Percentiles rank a stretch among this genome's conserved stretches.
Conservation (phyloP, 2,329 filamentous ascomycete genomes). For the Aspergillus sp. region DNA sequence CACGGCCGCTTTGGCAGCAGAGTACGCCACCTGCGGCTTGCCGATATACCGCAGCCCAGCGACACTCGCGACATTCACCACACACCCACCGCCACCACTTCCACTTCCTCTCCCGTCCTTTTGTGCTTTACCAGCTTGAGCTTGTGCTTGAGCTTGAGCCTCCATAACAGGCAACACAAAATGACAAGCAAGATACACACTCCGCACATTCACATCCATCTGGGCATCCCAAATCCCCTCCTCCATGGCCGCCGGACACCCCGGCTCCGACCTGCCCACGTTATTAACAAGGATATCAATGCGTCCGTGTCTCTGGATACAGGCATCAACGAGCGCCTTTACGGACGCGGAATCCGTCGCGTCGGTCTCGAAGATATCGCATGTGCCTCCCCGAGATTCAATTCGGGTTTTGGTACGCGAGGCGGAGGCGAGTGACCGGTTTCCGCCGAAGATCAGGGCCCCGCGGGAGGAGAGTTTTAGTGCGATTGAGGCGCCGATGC, state of each 20-base stretch:
- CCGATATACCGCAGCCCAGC: slow-evolving; percentile 45
- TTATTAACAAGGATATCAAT: slow-evolving; percentile 64
- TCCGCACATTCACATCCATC: slow-evolving; percentile 57
- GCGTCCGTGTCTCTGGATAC: slow-evolving; percentile 52
- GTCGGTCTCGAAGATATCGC: slow-evolving; percentile 48
- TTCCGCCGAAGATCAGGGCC: slow-evolving; percentile 52
- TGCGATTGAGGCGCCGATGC: slow-evolving; percentile 52
- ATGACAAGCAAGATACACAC: slow-evolving; percentile 55
- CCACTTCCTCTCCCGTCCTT: no score
- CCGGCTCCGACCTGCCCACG: slow-evolving; percentile 58
- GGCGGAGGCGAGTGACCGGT: slow-evolving; percentile 40
- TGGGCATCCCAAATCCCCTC: slow-evolving; percentile 55
- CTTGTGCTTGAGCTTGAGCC: slow-evolving; percentile 20
- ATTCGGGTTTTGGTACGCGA: background rate
- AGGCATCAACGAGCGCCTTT: slow-evolving; percentile 53
- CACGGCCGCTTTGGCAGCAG: slow-evolving; percentile 52
- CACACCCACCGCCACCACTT: slow-evolving; percentile 29
- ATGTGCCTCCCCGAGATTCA: slow-evolving; percentile 26
- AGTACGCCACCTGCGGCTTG: slow-evolving; percentile 52
- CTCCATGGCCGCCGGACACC: slow-evolving; percentile 49
- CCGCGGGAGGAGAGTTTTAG: slow-evolving; percentile 50
- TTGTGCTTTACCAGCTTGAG: slow-evolving; percentile 7
- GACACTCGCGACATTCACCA: slow-evolving; percentile 54
- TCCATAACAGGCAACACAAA: slow-evolving; percentile 25
- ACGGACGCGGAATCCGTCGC: slow-evolving; percentile 56